phyloP scores from a whole-genome alignment of 495 filamentous ascomycete species.

The Hypoxylon trugodes region DNA sequence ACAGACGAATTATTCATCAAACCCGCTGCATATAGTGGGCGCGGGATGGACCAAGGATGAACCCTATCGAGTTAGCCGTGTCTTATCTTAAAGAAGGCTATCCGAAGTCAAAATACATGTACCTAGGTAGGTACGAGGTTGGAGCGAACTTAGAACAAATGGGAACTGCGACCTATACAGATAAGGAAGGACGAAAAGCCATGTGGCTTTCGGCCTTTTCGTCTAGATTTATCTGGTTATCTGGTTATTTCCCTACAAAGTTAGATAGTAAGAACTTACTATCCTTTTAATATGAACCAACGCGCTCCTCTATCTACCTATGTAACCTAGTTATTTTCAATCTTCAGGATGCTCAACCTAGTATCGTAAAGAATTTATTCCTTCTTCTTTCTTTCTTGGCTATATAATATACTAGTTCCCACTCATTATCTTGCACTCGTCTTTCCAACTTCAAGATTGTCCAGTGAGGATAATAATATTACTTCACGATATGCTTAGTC shows the following conservation, averaged over 20 bases:
- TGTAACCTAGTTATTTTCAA: no score
- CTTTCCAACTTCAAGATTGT: no score
- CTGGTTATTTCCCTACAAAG: neutral
- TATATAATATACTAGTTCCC: no score
- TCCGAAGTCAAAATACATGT: neutral
- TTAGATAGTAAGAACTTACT: no score
- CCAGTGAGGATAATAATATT: neutral
- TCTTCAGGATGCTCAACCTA: no score
- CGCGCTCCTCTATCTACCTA: no score
- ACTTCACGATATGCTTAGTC: slow-evolving; percentile 6
- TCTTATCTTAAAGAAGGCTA: slow-evolving; percentile 14
- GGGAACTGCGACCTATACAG: slow-evolving; percentile 22
- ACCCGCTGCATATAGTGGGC: slow-evolving; percentile 2
- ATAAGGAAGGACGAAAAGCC: slow-evolving; percentile 31
- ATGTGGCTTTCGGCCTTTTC: neutral
- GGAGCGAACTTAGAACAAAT: neutral
- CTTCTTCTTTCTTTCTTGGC: slow-evolving; percentile 3
- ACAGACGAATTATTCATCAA: slow-evolving; percentile 13
- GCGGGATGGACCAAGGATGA: neutral
- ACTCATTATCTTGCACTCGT: no score
- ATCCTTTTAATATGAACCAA: no score
- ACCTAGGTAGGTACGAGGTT: neutral
- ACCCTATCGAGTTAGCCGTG: slow-evolving; percentile 18
- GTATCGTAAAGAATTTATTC: no score
- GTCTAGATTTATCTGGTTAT: neutral